Evolutionary conservation across 257 asterid genomes (phyloP).

Genomic region (Agastache rugosa): DNA sequence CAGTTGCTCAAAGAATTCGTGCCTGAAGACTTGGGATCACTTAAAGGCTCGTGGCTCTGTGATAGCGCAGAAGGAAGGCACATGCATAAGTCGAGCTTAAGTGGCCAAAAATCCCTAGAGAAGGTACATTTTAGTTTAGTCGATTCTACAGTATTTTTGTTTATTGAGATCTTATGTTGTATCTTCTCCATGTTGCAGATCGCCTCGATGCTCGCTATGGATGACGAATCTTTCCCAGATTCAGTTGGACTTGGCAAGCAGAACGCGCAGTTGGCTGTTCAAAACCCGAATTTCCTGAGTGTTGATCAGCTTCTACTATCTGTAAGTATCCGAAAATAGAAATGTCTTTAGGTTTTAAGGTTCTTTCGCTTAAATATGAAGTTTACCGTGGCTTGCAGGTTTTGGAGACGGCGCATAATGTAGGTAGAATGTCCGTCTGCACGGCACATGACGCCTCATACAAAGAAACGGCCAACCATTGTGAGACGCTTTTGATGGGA

Average conservation of each 20-base stretch:
- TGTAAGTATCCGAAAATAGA: conserved; percentile 50
- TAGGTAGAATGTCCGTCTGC: conserved; percentile 75
- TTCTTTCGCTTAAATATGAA: neutral
- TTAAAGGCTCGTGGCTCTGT: conserved; percentile 52
- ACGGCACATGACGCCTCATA: conserved; percentile 66
- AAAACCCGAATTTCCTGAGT: conserved; percentile 65
- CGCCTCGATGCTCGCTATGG: conserved; percentile 46
- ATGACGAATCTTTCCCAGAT: conserved; percentile 55
- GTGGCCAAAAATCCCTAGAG: conserved; percentile 44
- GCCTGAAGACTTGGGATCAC: conserved; percentile 68
- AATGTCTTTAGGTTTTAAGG: neutral
- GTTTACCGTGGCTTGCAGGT: conserved; percentile 49
- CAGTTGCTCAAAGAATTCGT: conserved; percentile 72
- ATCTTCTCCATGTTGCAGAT: conserved; percentile 49
- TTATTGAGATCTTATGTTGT: conserved; percentile 33
- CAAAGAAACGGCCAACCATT: conserved; percentile 78
- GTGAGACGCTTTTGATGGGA: conserved; percentile 74
- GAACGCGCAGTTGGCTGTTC: conserved; percentile 44
- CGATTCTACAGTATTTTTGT: neutral
- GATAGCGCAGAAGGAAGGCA: conserved; percentile 46
- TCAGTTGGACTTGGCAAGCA: conserved; percentile 47
- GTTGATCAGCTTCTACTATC: conserved; percentile 93
- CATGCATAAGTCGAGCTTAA: conserved; percentile 37
- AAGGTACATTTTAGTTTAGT: conserved; percentile 41
- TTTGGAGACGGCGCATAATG: conserved; percentile 77